A percentile compares a stretch with the other conserved stretches of the same genome.
phyloP scores from a whole-genome alignment of 1,139 yeast genomes.

The Waltiozyma sp. region DNA sequence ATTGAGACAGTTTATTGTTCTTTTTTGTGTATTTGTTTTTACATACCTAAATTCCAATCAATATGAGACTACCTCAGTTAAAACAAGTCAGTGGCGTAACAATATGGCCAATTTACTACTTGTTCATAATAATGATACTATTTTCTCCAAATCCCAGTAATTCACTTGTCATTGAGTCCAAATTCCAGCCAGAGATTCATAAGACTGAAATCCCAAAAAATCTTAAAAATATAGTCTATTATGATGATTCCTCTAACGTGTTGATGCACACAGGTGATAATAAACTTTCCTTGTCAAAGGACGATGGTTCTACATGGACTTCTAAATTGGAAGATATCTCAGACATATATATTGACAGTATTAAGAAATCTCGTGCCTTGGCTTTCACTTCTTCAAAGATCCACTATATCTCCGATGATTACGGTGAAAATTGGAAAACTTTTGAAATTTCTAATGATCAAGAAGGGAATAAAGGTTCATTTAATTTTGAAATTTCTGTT shows the following conservation, averaged over 20 bases:
- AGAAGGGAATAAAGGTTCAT: not conserved
- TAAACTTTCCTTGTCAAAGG: slow-evolving; percentile 32
- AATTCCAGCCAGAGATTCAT: slow-evolving; percentile 16
- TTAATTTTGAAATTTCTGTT: slow-evolving; percentile 22
- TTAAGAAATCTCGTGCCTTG: slow-evolving; percentile 38
- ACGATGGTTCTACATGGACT: slow-evolving; percentile 51
- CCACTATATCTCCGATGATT: slow-evolving; percentile 45
- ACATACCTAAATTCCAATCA: too few relatives aligned
- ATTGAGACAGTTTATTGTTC: too few relatives aligned
- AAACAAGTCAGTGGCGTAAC: too few relatives aligned
- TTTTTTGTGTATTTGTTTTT: too few relatives aligned
- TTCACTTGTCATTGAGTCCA: not conserved
- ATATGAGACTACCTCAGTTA: too few relatives aligned
- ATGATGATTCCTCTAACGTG: slow-evolving; percentile 46
- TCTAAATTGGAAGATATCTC: slow-evolving; percentile 23
- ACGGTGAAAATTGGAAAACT: slow-evolving; percentile 46
- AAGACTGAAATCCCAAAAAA: slow-evolving; percentile 6
- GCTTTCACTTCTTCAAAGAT: slow-evolving; percentile 31
- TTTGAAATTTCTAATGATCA: slow-evolving; percentile 25
- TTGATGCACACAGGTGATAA: slow-evolving; percentile 25
- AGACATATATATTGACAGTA: slow-evolving; percentile 33
- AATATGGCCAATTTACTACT: too few relatives aligned
- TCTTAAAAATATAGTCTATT: slow-evolving; percentile 25
- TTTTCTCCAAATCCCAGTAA: not conserved
- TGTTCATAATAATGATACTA: not conserved